Conservation (phyloP, 768 basidiomycete genomes). For the Suillus plorans region DNA sequence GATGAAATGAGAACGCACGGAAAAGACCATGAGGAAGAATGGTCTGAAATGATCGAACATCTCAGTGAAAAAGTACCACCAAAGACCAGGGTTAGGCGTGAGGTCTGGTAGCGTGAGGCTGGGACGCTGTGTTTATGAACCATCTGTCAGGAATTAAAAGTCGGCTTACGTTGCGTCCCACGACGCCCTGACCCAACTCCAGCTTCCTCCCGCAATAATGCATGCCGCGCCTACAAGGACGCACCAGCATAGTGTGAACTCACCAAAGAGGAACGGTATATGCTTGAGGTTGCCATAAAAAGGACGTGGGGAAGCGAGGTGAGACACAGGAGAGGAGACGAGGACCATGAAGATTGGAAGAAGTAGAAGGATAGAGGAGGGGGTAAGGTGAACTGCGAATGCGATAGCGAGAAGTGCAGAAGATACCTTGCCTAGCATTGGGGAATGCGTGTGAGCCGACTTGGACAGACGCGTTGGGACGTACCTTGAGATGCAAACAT, state of each 20-base stretch:
- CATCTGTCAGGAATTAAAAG: neutral
- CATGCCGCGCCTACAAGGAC: constrained; percentile 47
- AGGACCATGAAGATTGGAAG: constrained; percentile 67
- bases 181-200: constrained; percentile 70
- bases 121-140: constrained; percentile 1
- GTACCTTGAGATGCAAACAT: constrained; percentile 71
- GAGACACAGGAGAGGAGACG: constrained; percentile 59
- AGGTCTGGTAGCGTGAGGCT: constrained; percentile 85
- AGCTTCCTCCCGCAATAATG: constrained; percentile 57
- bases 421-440: constrained; percentile 52
- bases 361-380: constrained; percentile 67
- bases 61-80: constrained; percentile 99
- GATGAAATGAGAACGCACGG: constrained; percentile 46
- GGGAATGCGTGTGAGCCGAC: neutral
- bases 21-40: constrained; percentile 95
- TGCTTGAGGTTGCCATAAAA: constrained; percentile 19
- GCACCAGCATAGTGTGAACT: constrained; percentile 48
- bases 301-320: constrained; percentile 58
- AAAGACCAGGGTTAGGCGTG: constrained; percentile 90
- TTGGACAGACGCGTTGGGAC: constrained; percentile 8
- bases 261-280: constrained; percentile 33
- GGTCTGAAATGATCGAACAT: constrained; percentile 98
- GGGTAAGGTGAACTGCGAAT: constrained; percentile 66
- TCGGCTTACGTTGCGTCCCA: constrained; percentile 77
- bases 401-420: constrained; percentile 67